Evolutionary conservation across 177 flowering plant genomes (phyloP).

Genomic region (Vitis hybrid): DNA sequence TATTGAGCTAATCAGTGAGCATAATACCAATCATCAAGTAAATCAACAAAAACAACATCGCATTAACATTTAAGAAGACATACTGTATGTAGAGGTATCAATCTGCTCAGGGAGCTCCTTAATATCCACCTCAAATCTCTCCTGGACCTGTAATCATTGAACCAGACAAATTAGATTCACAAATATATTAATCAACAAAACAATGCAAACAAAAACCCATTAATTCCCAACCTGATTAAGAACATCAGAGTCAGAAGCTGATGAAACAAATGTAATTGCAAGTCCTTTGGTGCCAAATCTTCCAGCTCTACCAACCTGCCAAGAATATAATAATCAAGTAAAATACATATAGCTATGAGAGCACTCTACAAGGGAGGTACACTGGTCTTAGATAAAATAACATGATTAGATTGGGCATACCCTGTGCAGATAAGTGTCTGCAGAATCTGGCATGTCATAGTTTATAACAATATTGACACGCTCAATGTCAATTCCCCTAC

Average conservation of each 20-base stretch:
- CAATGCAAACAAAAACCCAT: not conserved
- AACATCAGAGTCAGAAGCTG: conserved; percentile 90
- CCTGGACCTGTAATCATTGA: conserved; percentile 67
- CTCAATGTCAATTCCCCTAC: conserved; percentile 96
- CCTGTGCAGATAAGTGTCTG: conserved; percentile 96
- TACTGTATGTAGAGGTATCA: conserved; percentile 97
- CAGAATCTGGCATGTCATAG: conserved; percentile 99
- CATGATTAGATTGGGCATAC: conserved; percentile 26
- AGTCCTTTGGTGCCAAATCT: conserved; percentile 98
- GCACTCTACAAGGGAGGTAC: too few relatives aligned
- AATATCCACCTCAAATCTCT: conserved; percentile 96
- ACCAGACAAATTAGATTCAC: not conserved
- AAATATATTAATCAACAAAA: not conserved
- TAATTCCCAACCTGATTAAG: conserved; percentile 73
- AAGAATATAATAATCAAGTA: not conserved
- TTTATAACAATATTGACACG: conserved; percentile 97
- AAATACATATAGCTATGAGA: not conserved
- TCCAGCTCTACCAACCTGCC: conserved; percentile 97
- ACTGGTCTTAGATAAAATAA: not conserved
- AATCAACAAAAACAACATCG: not conserved
- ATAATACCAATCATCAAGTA: too few relatives aligned
- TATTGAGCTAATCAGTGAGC: too few relatives aligned
- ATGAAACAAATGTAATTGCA: conserved; percentile 96
- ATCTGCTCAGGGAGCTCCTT: conserved; percentile 99
- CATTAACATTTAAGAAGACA: conserved; percentile 19